Evolutionary conservation across 495 filamentous ascomycete species (phyloP).

Genomic region (Podospora pseudopauciseta): DNA sequence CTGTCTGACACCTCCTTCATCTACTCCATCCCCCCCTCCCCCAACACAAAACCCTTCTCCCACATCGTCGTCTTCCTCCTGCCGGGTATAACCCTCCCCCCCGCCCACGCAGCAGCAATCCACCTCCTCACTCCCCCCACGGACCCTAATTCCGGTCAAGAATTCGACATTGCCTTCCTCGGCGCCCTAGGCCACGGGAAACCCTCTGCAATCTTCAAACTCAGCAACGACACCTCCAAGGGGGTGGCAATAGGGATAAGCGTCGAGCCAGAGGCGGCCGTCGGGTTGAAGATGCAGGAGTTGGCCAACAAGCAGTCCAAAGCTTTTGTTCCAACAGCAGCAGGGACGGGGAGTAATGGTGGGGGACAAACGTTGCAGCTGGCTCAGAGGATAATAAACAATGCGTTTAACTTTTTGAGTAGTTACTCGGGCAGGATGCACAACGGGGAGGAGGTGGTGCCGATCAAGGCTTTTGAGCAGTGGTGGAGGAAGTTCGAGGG

Average conservation of each 20-base stretch:
- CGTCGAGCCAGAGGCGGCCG: constrained; percentile 68
- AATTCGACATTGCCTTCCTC: constrained; percentile 51
- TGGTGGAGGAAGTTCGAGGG: constrained; percentile 99
- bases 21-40: constrained; percentile 40
- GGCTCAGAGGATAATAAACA: constrained; percentile 88
- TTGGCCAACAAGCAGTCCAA: constrained; percentile 24
- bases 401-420: constrained; percentile 95
- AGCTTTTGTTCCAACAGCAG: no score
- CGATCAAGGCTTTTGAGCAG: constrained; percentile 84
- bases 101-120: constrained; percentile 77
- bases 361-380: constrained; percentile 60
- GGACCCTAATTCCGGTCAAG: constrained; percentile 51
- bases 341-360: constrained; percentile 10
- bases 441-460: constrained; percentile 71
- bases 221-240: constrained; percentile 41
- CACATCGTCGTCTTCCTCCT: constrained; percentile 89
- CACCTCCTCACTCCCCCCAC: constrained; percentile 61
- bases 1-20: constrained; percentile 41
- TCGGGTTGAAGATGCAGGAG: constrained; percentile 63
- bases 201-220: constrained; percentile 81
- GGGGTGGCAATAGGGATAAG: constrained; percentile 72
- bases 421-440: constrained; percentile 64
- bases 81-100: constrained; percentile 70
- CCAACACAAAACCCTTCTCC: constrained; percentile 49
- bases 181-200: constrained; percentile 86